Percentiles rank a stretch among this genome's conserved stretches.
Evolutionary conservation across 2,329 filamentous ascomycete species (phyloP).

Genomic region (Xylariales sp.): DNA sequence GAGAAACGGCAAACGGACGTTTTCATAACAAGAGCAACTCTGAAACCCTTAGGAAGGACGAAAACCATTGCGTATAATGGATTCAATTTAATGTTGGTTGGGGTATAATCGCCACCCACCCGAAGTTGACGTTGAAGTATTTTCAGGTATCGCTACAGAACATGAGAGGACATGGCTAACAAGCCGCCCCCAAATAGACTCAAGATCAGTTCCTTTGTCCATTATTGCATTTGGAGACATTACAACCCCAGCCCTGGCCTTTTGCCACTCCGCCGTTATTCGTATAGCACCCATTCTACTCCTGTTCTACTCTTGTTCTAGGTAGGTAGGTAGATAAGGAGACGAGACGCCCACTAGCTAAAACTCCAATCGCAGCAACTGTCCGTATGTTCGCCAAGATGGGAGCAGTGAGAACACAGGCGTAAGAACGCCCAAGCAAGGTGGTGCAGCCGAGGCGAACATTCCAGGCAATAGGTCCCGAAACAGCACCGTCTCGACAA

Average conservation of each 20-base stretch:
- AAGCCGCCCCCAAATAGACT: background rate
- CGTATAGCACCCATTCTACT: background rate
- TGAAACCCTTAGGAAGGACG: background rate
- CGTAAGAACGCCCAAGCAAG: slow-evolving; percentile 27
- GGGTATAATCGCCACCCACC: background rate
- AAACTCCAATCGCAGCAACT: slow-evolving; percentile 34
- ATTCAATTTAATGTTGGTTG: background rate
- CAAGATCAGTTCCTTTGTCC: background rate
- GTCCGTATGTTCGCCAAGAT: slow-evolving; percentile 31
- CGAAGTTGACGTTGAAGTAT: background rate
- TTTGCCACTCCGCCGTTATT: background rate
- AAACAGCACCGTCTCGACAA: slow-evolving; percentile 29
- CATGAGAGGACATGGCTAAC: background rate
- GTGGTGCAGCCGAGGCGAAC: slow-evolving; percentile 30
- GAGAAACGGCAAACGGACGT: background rate
- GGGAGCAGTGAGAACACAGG: slow-evolving; percentile 33
- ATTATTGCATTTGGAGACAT: background rate
- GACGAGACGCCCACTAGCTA: background rate
- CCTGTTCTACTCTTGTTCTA: background rate
- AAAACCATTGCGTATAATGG: background rate
- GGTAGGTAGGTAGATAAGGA: background rate
- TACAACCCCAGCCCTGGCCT: background rate
- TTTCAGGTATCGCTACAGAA: background rate
- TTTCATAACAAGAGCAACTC: background rate
- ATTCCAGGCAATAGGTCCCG: slow-evolving; percentile 28